Conservation (phyloP, 2,329 filamentous ascomycete genomes). For the Lomentospora prolificans region DNA sequence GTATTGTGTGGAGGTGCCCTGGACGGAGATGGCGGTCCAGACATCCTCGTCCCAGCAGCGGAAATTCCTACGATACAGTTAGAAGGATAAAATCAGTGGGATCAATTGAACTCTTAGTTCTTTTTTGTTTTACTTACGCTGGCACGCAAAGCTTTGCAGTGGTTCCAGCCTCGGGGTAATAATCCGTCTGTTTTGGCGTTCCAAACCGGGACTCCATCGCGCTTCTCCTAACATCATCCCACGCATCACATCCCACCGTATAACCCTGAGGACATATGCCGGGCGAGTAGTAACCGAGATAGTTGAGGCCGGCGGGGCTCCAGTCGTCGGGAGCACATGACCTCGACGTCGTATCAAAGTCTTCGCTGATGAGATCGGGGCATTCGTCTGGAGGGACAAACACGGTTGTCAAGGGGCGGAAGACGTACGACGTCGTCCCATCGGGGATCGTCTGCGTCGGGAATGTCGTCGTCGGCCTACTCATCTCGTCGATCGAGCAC, state of each 20-base stretch:
- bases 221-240: neutral
- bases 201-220: neutral
- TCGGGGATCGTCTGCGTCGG: neutral
- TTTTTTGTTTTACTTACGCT: too few species aligned
- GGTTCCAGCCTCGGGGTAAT: neutral
- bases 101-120: too few species aligned
- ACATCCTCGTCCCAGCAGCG: neutral
- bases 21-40: neutral
- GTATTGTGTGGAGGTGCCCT: neutral
- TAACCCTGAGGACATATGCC: neutral
- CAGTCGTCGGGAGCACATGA: neutral
- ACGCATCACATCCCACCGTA: neutral
- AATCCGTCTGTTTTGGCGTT: neutral
- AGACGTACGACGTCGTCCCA: neutral
- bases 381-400: neutral
- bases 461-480: neutral
- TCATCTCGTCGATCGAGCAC: neutral
- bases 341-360: neutral
- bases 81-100: too few species aligned
- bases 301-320: neutral
- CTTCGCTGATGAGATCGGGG: neutral
- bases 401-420: neutral
- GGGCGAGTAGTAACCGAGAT: constrained; percentile 2
- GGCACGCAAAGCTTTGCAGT: neutral
- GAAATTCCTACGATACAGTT: neutral